Percentiles rank a stretch among this genome's conserved stretches.
Evolutionary conservation across 2,329 filamentous ascomycete species (phyloP).

Genomic region (Ophiostoma piceae): DNA sequence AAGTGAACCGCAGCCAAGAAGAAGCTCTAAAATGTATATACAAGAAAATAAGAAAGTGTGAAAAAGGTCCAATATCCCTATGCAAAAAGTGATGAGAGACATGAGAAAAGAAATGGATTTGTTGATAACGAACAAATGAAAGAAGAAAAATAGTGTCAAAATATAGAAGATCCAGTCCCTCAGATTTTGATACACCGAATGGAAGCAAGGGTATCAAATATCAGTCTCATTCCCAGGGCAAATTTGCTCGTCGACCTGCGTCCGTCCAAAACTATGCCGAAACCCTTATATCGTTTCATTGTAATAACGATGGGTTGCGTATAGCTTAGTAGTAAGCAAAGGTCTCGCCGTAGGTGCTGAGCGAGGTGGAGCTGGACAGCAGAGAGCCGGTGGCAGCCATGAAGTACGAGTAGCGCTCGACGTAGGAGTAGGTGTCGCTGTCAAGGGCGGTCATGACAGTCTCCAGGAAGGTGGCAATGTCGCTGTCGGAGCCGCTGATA

Average conservation of each 20-base stretch:
- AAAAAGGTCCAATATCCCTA: constrained; percentile 10
- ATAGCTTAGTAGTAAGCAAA: constrained; percentile 40
- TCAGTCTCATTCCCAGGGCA: constrained; percentile 19
- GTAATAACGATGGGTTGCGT: not conserved
- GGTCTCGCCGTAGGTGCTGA: constrained; percentile 45
- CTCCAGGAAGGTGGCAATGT: constrained; percentile 46
- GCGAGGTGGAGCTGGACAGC: constrained; percentile 37
- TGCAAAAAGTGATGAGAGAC: not conserved
- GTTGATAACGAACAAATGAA: constrained; percentile 9
- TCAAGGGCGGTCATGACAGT: constrained; percentile 47
- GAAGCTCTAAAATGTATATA: constrained; percentile 14
- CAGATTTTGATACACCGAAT: constrained; percentile 9
- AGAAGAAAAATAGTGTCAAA: constrained; percentile 7
- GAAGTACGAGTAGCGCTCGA: constrained; percentile 56
- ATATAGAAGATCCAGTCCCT: constrained; percentile 16
- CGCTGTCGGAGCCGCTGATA: constrained; percentile 38
- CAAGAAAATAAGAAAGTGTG: constrained; percentile 13
- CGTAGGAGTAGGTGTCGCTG: constrained; percentile 42
- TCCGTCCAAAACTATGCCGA: constrained; percentile 15
- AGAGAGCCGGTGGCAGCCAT: constrained; percentile 44
- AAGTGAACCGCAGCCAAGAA: not conserved
- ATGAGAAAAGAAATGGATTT: constrained; percentile 12
- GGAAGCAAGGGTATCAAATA: constrained; percentile 26
- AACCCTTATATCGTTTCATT: not conserved
- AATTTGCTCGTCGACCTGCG: constrained; percentile 10